These are phyloP conservation scores for Puccinia novopanici DNA, from an alignment of 1,284 basidiomycete species.

Conservation along the genomic window DNA sequence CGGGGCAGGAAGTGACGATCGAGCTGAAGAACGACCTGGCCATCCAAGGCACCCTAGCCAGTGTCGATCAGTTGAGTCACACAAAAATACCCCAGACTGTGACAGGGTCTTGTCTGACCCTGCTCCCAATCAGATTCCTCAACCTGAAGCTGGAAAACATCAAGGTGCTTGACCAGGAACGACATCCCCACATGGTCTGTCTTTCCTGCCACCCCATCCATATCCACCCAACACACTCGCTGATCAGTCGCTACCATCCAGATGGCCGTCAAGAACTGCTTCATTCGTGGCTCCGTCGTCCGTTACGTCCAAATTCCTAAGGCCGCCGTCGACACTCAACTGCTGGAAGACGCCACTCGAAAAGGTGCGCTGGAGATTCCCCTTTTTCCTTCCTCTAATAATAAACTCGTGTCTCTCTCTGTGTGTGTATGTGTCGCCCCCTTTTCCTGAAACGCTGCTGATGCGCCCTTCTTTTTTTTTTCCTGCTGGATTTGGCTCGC, in stretches of 20 bases:
- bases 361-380: constrained; percentile 66
- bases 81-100: neutral
- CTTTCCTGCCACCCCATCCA: constrained; percentile 17
- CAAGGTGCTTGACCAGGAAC: constrained; percentile 83
- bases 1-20: constrained; percentile 89
- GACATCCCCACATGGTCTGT: constrained; percentile 94
- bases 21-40: constrained; percentile 99
- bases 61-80: constrained; percentile 85
- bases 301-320: constrained; percentile 93
- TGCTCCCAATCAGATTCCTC: constrained; percentile 78
- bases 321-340: constrained; percentile 89
- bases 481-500: too few species aligned
- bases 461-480: neutral
- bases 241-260: constrained; percentile 58
- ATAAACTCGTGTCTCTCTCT: neutral
- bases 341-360: constrained; percentile 94
- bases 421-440: too few species aligned
- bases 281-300: constrained; percentile 96
- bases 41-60: constrained; percentile 93
- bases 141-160: constrained; percentile 97
- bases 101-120: neutral
- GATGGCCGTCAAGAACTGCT: constrained; percentile 99
- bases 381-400: neutral
- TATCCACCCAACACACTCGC: neutral
- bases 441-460: neutral